Evolutionary conservation across 2,329 filamentous ascomycete genomes (phyloP), one percentile per base, ranked within the genome.

Genomic region (Fusarium nygamai): DNA sequence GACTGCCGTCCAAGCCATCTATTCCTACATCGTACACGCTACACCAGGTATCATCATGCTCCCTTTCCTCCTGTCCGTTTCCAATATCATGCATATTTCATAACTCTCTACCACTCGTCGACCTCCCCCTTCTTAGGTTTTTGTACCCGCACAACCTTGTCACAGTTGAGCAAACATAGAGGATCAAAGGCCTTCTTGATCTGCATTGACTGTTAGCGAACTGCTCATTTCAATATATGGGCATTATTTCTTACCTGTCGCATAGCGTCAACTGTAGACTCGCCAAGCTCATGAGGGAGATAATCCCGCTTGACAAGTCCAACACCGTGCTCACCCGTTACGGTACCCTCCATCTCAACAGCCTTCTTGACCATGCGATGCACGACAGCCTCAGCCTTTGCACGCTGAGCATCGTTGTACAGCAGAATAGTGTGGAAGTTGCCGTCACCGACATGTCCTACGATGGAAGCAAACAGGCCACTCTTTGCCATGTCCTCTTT

Each of bases 321-420:
- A 61, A 96, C 92, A 47, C 94, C 94, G 81, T 97, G 94, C 83
- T 97, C 94, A 61, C 94, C 94, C 87, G 94, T 95, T 3, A 95
- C 93, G 0, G 94, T 96, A 14, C 94, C 94, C 82, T 96, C 94
- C 85, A 95, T 89, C 84, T 94, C 93, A 56, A 97, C 91, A 1
- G 94, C 94, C 70, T 93, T 88, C 87, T 95, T 95, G 64, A 96
- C 93, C 94, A 96, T 96, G 66, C 91, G 88, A 80, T 95, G 93
- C 33, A 96, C 92, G 33, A 96, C 85, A 46, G 88, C 87, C 78
- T 94, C 92, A 6, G 92, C 92, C 62, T 89, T 87, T 66, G 86
- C 83, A 74, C 91, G 88, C 81, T 96, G 91, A 29, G 86, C 84
- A n/a, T 93, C 89, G 65, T 90, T 92, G 79, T 89, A 90, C 13